Conservation (phyloP, 345 rosid species). For the Mallotus nudiflorus region DNA sequence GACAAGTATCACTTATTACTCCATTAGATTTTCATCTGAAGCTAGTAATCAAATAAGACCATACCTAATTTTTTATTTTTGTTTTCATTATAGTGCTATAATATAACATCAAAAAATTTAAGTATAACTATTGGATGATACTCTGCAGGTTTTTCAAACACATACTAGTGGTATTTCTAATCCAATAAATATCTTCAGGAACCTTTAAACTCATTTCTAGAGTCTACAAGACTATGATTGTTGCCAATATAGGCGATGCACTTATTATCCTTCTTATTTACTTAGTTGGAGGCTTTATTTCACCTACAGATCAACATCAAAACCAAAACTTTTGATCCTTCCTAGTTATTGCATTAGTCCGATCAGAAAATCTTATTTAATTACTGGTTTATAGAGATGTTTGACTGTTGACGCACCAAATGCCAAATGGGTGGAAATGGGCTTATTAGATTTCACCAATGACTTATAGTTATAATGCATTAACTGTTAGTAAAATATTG, state of each 20-base stretch:
- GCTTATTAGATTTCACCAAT: conserved; percentile 89
- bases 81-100: too few relatives aligned
- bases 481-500: conserved; percentile 66
- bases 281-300: conserved; percentile 56
- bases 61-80: not conserved
- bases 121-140: too few relatives aligned
- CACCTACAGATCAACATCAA: conserved; percentile 16
- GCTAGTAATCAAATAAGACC: conserved; percentile 47
- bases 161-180: conserved; percentile 44
- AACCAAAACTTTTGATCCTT: too few relatives aligned
- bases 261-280: conserved; percentile 40
- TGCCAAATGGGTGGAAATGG: conserved; percentile 90
- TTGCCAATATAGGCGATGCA: conserved; percentile 46
- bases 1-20: conserved; percentile 58
- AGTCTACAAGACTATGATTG: conserved; percentile 41
- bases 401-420: conserved; percentile 14
- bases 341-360: too few relatives aligned
- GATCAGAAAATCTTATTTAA: too few relatives aligned
- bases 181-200: conserved; percentile 23
- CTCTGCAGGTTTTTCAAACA: conserved; percentile 57
- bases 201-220: conserved; percentile 41
- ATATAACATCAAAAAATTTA: too few relatives aligned
- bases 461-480: conserved; percentile 64
- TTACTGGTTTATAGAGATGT: too few relatives aligned
- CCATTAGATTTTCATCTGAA: conserved; percentile 77